Percentiles rank a stretch among this genome's conserved stretches.
These are phyloP conservation scores for Arthrinium puccinioides DNA, from an alignment of 2,329 filamentous ascomycete genomes.

Conservation along the genomic window DNA sequence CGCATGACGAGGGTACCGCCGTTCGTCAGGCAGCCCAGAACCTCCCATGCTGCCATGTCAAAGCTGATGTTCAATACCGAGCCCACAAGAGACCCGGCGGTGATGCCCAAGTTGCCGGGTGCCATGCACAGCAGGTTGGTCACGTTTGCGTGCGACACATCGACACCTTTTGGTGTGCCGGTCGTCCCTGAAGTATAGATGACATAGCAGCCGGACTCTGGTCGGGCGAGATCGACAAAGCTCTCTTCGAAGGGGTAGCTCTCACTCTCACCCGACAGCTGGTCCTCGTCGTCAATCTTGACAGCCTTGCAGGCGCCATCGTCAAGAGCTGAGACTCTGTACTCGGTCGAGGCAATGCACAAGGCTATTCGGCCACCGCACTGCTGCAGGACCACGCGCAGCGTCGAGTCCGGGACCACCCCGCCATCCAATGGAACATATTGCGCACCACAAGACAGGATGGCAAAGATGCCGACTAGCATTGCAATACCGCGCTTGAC, in stretches of 20 bases:
- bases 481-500: slow-evolving; percentile 48
- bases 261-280: slow-evolving; percentile 5
- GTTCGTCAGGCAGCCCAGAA: slow-evolving; percentile 49
- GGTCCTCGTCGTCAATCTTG: slow-evolving; percentile 6
- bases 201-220: slow-evolving; percentile 20
- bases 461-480: slow-evolving; percentile 48
- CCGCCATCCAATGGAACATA: slow-evolving; percentile 54
- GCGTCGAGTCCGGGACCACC: slow-evolving; percentile 38
- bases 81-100: slow-evolving; percentile 41
- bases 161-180: slow-evolving; percentile 50
- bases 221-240: slow-evolving; percentile 11
- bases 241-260: slow-evolving; percentile 6
- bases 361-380: slow-evolving; percentile 36
- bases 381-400: slow-evolving; percentile 42
- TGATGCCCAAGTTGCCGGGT: slow-evolving; percentile 44
- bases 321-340: slow-evolving; percentile 21
- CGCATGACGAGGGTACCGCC: slow-evolving; percentile 48
- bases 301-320: slow-evolving; percentile 20
- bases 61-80: slow-evolving; percentile 52
- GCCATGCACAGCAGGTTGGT: slow-evolving; percentile 43
- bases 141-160: slow-evolving; percentile 48
- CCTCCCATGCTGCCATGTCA: slow-evolving; percentile 57
- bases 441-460: slow-evolving; percentile 49
- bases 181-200: slow-evolving; percentile 53
- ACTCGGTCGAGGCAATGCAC: slow-evolving; percentile 33